Conservation (phyloP, 1,284 basidiomycete genomes). For the Leccinum pallidistipes region DNA sequence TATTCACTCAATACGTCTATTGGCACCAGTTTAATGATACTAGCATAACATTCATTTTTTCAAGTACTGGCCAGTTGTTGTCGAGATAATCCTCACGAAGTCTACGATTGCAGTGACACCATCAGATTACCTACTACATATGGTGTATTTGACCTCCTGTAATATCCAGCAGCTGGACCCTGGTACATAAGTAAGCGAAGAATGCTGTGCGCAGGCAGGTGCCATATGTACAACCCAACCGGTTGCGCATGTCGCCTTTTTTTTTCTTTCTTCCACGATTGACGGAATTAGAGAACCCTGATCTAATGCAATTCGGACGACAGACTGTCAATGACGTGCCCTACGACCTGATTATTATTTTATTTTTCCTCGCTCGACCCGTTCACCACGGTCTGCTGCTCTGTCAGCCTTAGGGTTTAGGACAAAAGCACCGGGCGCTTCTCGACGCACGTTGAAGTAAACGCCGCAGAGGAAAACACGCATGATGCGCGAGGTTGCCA, state of each 20-base stretch:
- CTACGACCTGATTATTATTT: slow-evolving; percentile 7
- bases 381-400: background rate
- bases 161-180: slow-evolving; percentile 3
- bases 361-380: background rate
- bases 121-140: background rate
- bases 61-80: slow-evolving; percentile 19
- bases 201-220: slow-evolving; percentile 2
- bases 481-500: slow-evolving; percentile 22
- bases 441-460: slow-evolving; percentile 19
- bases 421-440: slow-evolving; percentile 10
- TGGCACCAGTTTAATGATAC: slow-evolving; percentile 31
- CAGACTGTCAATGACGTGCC: background rate
- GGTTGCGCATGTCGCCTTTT: background rate
- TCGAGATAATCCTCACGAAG: slow-evolving; percentile 15
- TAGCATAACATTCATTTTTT: slow-evolving; percentile 27
- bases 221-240: background rate
- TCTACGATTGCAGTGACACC: slow-evolving; percentile 9
- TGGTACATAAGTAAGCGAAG: slow-evolving; percentile 8
- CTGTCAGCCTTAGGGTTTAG: slow-evolving; percentile 13
- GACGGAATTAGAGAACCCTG: background rate
- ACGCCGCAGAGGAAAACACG: slow-evolving; percentile 17
- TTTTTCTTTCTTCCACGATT: background rate
- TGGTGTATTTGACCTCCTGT: background rate
- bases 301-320: background rate
- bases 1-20: slow-evolving; percentile 32